Percentiles rank a stretch among this genome's conserved stretches.
phyloP scores from a whole-genome alignment of 768 basidiomycete species.

The Coprinellus aureogranulatus region DNA sequence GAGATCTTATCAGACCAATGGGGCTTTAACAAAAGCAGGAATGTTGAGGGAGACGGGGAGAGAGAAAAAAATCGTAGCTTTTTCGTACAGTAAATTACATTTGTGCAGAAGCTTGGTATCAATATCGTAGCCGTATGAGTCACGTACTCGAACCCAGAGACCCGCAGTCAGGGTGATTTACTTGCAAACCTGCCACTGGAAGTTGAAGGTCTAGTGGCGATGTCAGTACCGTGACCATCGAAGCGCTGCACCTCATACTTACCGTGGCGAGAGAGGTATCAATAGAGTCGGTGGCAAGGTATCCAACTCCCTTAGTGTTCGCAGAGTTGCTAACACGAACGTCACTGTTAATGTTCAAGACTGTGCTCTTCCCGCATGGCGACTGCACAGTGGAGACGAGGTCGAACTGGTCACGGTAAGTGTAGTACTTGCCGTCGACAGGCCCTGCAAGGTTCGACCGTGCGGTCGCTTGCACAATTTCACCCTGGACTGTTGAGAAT shows the following conservation, averaged over 20 bases:
- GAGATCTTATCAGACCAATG: too few relatives aligned
- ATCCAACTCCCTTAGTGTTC: slow-evolving; percentile 21
- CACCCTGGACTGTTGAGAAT: slow-evolving; percentile 19
- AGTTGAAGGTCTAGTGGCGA: neutral
- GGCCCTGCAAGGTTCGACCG: slow-evolving; percentile 21
- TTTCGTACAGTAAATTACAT: too few relatives aligned
- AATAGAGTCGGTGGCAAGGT: slow-evolving; percentile 23
- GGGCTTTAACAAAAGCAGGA: too few relatives aligned
- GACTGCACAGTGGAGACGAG: slow-evolving; percentile 21
- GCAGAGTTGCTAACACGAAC: slow-evolving; percentile 20
- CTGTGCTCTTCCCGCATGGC: slow-evolving; percentile 21
- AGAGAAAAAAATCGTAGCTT: too few relatives aligned
- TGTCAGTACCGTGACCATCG: neutral
- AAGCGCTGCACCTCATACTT: neutral
- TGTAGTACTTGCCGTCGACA: slow-evolving; percentile 21
- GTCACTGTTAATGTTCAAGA: slow-evolving; percentile 24
- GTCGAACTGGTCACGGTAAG: slow-evolving; percentile 25
- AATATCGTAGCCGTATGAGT: too few relatives aligned
- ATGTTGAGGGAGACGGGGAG: too few relatives aligned
- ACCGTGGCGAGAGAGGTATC: slow-evolving; percentile 2
- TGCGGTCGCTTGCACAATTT: slow-evolving; percentile 22
- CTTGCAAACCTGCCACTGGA: slow-evolving; percentile 1
- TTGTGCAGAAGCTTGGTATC: too few relatives aligned
- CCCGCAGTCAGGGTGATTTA: too few relatives aligned
- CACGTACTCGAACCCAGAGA: too few relatives aligned